phyloP scores from a whole-genome alignment of 805 yeast genomes.

The Saccharomycopsis babjevae region DNA sequence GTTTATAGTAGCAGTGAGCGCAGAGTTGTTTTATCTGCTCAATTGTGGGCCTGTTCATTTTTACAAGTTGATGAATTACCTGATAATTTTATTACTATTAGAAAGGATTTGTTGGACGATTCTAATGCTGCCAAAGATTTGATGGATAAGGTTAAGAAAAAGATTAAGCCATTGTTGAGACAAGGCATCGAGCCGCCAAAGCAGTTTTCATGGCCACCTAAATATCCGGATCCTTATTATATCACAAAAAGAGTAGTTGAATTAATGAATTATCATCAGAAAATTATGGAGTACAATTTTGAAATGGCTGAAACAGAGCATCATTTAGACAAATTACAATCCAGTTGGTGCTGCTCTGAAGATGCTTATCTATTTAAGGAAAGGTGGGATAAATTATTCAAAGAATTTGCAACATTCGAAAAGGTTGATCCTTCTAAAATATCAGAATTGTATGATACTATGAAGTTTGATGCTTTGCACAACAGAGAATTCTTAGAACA shows the following conservation, averaged over 20 bases:
- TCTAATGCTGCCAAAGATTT: conserved; percentile 95
- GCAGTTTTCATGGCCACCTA: conserved; percentile 97
- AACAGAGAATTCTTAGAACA: conserved; percentile 80
- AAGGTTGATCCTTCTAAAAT: conserved; percentile 97
- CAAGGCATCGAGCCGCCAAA: conserved; percentile 96
- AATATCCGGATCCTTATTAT: conserved; percentile 93
- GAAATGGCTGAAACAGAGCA: conserved; percentile 30
- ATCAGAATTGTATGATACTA: conserved; percentile 92
- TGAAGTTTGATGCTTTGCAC: conserved; percentile 97
- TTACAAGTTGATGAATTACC: conserved; percentile 58
- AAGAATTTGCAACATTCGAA: conserved; percentile 84
- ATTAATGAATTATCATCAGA: conserved; percentile 83
- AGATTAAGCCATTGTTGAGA: conserved; percentile 84
- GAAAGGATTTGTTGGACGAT: conserved; percentile 90
- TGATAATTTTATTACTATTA: conserved; percentile 66
- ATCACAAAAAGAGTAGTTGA: conserved; percentile 93
- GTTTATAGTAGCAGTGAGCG: conserved; percentile 90
- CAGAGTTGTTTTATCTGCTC: conserved; percentile 88
- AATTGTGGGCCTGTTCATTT: conserved; percentile 70
- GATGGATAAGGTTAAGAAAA: conserved; percentile 97
- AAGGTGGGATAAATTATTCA: conserved; percentile 94
- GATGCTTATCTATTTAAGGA: conserved; percentile 85
- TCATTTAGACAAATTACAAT: conserved; percentile 59
- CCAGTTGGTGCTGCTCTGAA: conserved; percentile 93
- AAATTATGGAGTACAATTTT: conserved; percentile 75